phyloP scores from a whole-genome alignment of 2,329 filamentous ascomycete genomes.

The Arthrinium phaeospermum region DNA sequence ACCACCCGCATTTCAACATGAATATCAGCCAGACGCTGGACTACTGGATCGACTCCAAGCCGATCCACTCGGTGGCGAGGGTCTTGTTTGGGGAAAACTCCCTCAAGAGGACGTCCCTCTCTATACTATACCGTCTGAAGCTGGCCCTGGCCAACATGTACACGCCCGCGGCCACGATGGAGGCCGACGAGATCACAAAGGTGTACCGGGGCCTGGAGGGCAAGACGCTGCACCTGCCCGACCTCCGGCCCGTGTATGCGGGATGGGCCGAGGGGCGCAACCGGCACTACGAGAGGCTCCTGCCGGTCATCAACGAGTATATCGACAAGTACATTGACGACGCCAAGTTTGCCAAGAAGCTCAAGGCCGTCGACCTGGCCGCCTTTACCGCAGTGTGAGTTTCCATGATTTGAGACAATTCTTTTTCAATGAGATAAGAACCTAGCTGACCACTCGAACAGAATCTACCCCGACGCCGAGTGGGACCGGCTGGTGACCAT shows the following conservation, averaged over 20 bases:
- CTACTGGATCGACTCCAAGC: neutral
- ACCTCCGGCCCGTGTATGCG: slow-evolving; percentile 28
- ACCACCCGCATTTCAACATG: neutral
- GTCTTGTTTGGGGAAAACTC: neutral
- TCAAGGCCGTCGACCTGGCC: slow-evolving; percentile 28
- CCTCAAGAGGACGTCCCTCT: neutral
- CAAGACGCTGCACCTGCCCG: slow-evolving; percentile 25
- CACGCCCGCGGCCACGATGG: neutral
- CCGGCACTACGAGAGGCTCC: slow-evolving; percentile 25
- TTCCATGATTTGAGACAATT: neutral
- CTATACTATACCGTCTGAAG: neutral
- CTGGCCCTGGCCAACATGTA: neutral
- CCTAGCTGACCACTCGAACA: neutral
- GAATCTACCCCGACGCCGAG: slow-evolving; percentile 27
- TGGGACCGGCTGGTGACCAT: slow-evolving; percentile 29
- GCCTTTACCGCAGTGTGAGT: slow-evolving; percentile 29
- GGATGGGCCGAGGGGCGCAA: slow-evolving; percentile 28
- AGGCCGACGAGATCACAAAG: neutral
- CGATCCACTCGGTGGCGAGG: neutral
- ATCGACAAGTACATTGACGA: slow-evolving; percentile 28
- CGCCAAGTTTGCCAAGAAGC: slow-evolving; percentile 25
- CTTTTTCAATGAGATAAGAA: too few relatives aligned
- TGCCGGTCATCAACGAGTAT: slow-evolving; percentile 24
- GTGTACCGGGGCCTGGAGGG: slow-evolving; percentile 20
- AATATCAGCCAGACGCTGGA: neutral